Evolutionary conservation across 208 protist species (phyloP).

Genomic region (Histomonas meleagridis): DNA sequence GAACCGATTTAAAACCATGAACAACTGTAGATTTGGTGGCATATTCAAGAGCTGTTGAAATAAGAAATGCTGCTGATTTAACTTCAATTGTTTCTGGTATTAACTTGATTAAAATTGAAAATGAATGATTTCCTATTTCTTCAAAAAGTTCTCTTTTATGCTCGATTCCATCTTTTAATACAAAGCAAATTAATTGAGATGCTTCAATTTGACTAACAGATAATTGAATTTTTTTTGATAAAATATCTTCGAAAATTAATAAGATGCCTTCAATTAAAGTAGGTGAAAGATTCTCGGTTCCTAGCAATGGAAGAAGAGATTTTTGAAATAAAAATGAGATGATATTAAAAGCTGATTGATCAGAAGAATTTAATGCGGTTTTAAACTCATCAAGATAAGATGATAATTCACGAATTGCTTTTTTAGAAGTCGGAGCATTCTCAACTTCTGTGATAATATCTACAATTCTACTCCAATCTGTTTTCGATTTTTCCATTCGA

Average conservation of each 20-base stretch:
- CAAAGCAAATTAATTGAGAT: background rate
- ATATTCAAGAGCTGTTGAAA: background rate
- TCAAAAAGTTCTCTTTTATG: conserved; percentile 3
- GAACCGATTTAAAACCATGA: background rate
- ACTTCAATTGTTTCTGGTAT: background rate
- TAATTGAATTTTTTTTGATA: background rate
- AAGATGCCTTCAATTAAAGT: conserved; percentile 21
- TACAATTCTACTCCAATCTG: too few relatives aligned
- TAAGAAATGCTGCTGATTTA: background rate
- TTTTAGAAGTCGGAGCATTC: too few relatives aligned
- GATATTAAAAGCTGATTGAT: background rate
- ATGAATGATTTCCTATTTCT: conserved; percentile 13
- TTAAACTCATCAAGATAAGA: too few relatives aligned
- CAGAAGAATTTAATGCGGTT: background rate
- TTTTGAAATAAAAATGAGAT: conserved; percentile 30
- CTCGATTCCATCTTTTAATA: background rate
- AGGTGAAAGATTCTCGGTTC: background rate
- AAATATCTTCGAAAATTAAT: conserved; percentile 1
- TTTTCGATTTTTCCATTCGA: too few relatives aligned
- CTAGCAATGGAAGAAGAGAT: background rate
- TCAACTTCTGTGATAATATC: too few relatives aligned
- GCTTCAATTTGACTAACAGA: background rate
- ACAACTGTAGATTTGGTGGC: background rate
- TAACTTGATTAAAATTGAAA: background rate
- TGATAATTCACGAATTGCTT: too few relatives aligned